Base-by-base conservation (phyloP, 2,329 filamentous ascomycete genomes). In the Apiospora hydei region DNA sequence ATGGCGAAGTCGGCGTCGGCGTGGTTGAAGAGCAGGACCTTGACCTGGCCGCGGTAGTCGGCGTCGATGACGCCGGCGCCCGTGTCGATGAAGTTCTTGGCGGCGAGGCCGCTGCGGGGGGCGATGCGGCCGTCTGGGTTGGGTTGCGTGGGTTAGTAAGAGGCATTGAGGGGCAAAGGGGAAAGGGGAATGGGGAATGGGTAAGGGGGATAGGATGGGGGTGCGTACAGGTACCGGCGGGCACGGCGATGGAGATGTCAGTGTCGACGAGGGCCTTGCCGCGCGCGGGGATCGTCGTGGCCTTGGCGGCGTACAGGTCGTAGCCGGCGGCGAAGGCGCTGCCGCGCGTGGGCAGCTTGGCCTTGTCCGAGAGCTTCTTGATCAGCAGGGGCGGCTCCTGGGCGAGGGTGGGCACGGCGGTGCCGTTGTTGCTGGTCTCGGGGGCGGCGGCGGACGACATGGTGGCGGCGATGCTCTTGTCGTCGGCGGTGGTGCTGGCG, bases 51-150 rank as follows among this genome's bases (percentile, higher is more conserved):
- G 47, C 96, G 90, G 86, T 99, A 99, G 84, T 99, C 96, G 46
- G 96, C 95, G 83, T 99, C 96, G 78, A 99, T 98, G 75, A 99
- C 96, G 71, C 96, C 96, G 0, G 96, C 96, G 74, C 97, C 95
- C 0, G 94, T 96, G 82, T 98, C 95, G 81, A 99, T 98, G 84
- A 95, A 96, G 85, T 98, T 91, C 86, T 99, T 99, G 73, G 91
- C 88, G 2, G 96, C 96, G 47, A 98, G 91, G 67, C 95, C 95
- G n/a, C 94, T 96, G 75, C 95, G 93, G 13, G 95, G 95, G 3
- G 95, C 95, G 71, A 98, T 91, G 72, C 95, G 92, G 76, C 96
- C 96, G 81, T 98, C 94, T 96, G 74, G 71, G 46, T 47, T 47
- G 24, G 34, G 10, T 1, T 14, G 21, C 14, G 16, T 38, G n/a